A percentile compares a stretch with the other conserved stretches of the same genome.
phyloP scores from a whole-genome alignment of 129 eudicot species.

The carrot (Daucus carota) region DH1_v3.0 NC_030388.2:23053501-23054000 shows the following conservation, averaged over 20 bases:
- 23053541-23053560: too few relatives aligned
- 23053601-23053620: too few relatives aligned
- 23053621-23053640: too few relatives aligned
- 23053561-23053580: too few relatives aligned
- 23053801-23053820: neutral
- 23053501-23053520: too few relatives aligned
- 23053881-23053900: neutral
- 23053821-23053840: neutral
- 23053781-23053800: neutral
- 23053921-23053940: conserved; percentile 98
- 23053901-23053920: conserved; percentile 93
- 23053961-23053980: conserved; percentile 99
- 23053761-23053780: neutral
- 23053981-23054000: conserved; percentile 97
- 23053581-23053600: too few relatives aligned
- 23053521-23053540: too few relatives aligned
- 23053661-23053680: too few relatives aligned
- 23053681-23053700: too few relatives aligned
- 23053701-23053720: neutral
- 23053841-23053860: neutral
- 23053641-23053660: too few relatives aligned
- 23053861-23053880: neutral
- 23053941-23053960: conserved; percentile 87
- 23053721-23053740: neutral
- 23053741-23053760: neutral